Evolutionary conservation across 192 early-diverging fungal genomes (phyloP), one percentile per base, ranked within the genome.

Genomic region (Umbelopsis isabellina): DNA sequence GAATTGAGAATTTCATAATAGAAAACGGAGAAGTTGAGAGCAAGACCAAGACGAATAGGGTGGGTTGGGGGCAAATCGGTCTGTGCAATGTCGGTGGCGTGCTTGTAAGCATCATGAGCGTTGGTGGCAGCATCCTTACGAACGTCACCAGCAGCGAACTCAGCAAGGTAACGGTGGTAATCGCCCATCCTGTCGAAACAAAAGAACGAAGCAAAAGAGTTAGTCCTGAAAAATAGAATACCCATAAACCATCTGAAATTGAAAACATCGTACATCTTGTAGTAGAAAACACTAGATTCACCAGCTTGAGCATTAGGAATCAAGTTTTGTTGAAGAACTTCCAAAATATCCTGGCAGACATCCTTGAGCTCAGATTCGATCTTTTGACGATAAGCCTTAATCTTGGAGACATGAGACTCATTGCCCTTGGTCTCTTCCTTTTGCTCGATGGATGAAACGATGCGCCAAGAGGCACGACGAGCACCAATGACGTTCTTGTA

Each of bases 1-100:
- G 94, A 94, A 91, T 97, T 97, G 76, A 92, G 84, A 78, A 98
- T 98, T 86, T 98, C 96, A 80, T 97, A 98, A 89, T 95, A 97
- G 85, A 98, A 98, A 25, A 97, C 95, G 49, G 95, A 98, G 84
- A 95, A 97, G 91, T 97, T 97, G 72, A 97, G 88, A 53, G 96
- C 95, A 66, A 98, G 88, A 68, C 95, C 95, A 75, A 98, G 93
- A 75, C 96, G 94, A 83, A 98, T 97, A 77, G 95, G 95, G 88
- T 97, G 95, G 55, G 95, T 97, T 67, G 97, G 92, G 47, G 95
- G 88, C 45, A 91, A 83, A 66, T 83, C 77, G 2, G 69, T 88
- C 70, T 90, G 88, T 69, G 95, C 94, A 83, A 96, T 90, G 67
- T 94, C 94, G 64, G 95, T 92, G 64, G 95, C 97, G 69, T 85